Conservation (phyloP, 139 green algal species). For the Spirogloea muscicola region DNA sequence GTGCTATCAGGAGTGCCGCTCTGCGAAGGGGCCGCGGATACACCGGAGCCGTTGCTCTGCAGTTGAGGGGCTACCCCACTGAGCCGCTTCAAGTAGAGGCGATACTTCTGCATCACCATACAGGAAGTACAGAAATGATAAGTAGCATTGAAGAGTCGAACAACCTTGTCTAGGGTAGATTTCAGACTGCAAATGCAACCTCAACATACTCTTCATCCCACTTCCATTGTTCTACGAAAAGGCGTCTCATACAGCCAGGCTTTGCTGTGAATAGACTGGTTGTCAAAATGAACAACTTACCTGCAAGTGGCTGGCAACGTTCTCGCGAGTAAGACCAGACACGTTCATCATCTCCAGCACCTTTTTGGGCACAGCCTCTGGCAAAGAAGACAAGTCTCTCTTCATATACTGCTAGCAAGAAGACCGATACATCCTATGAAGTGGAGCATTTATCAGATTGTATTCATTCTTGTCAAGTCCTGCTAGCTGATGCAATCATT, state of each 20-base stretch:
- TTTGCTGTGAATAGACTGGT: not conserved
- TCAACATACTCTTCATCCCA: not conserved
- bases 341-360: conserved; percentile 96
- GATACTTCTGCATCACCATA: conserved; percentile 73
- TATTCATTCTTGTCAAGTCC: too few species aligned
- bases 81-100: conserved; percentile 83
- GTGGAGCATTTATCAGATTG: too few species aligned
- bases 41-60: not conserved
- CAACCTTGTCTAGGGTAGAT: not conserved
- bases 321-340: conserved; percentile 85
- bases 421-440: too few species aligned
- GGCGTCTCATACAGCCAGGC: too few species aligned
- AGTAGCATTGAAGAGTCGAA: not conserved
- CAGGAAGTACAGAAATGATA: not conserved
- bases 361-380: conserved; percentile 84
- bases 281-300: not conserved
- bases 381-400: too few species aligned
- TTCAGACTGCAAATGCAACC: not conserved
- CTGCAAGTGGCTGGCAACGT: conserved; percentile 83
- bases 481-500: too few species aligned
- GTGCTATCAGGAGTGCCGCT: conserved; percentile 18
- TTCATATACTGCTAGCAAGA: too few species aligned
- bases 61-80: conserved; percentile 1
- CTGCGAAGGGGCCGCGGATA: conserved; percentile 20
- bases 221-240: not conserved